Base-by-base conservation (phyloP, 768 basidiomycete species). In the Termitomyces sp. region DNA sequence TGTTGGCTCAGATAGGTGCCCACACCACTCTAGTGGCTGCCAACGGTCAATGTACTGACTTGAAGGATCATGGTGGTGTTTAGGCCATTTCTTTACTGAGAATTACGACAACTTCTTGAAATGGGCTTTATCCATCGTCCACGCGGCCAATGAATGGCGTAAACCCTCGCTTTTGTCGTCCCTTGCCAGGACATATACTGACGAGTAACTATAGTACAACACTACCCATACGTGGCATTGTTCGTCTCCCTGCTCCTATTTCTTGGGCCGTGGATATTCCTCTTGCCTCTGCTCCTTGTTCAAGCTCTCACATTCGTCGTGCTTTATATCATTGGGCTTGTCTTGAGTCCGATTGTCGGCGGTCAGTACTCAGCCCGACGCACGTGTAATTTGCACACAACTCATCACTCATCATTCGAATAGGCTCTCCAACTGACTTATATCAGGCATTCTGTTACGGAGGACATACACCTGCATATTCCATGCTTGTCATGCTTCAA, bases 391-490 rank as follows among this genome's bases (percentile, higher is more conserved):
- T 6, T 13, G 49, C n/a, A 34, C 22, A 42, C 34, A 18, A 30
- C 8, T 27, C 15, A 36, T 37, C 20, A 20, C 48, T 20, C 16
- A 27, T 27, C 27, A 27, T 27, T 27, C 44, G 15, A 33, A 33
- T 33, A 71, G 70, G 69, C 2, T 71, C 70, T 6, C 64, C 62
- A 7, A 64, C 69, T 2, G 69, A 68, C 9, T 52, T 52, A 5
- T 70, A 65, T 48, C 65, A 65, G 50, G 63, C 68, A 4, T 54
- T 63, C 20, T 67, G 60, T 47, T 69, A 69, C 47, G 68, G 70
- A 9, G 66, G 55, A 6, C 63, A 68, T 54, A 69, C 69, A 0
- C 70, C 69, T 8, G 54, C 62, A 4, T 53, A 49, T 30, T 70
- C 68, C 1, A 30, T 65, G 12, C 63, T 70, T 31, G 59, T 67